These are phyloP conservation scores for Orobanche coerulescens DNA, from an alignment of 257 asterid species.

Conservation along the genomic window DNA sequence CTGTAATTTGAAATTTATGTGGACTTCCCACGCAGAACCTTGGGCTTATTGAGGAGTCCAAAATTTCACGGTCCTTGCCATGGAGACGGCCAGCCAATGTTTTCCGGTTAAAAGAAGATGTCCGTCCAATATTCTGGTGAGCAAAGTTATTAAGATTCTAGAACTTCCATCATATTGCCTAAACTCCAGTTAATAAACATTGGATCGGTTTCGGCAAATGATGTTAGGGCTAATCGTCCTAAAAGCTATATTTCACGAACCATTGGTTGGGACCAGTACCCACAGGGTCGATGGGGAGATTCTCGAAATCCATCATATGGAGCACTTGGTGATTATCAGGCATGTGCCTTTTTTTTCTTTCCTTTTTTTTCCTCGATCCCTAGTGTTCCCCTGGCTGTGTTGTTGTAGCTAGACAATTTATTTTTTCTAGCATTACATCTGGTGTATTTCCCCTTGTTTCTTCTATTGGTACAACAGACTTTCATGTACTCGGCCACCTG, in stretches of 20 bases:
- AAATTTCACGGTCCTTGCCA: constrained; percentile 75
- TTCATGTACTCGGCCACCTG: constrained; percentile 14
- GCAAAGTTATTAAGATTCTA: constrained; percentile 13
- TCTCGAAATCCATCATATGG: constrained; percentile 87
- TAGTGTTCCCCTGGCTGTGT: background rate
- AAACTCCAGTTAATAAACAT: constrained; percentile 1
- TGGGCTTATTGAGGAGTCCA: constrained; percentile 90
- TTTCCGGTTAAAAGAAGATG: constrained; percentile 76
- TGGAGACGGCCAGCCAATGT: constrained; percentile 95
- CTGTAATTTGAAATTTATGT: constrained; percentile 16
- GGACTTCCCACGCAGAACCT: constrained; percentile 59
- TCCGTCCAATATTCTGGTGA: constrained; percentile 97
- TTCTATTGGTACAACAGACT: background rate
- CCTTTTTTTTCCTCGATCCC: constrained; percentile 1
- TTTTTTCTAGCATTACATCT: background rate
- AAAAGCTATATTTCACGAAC: constrained; percentile 95
- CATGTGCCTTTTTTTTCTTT: constrained; percentile 18
- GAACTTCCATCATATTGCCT: constrained; percentile 6
- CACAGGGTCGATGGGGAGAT: constrained; percentile 96
- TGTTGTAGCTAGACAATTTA: constrained; percentile 1
- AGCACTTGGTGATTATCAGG: constrained; percentile 86
- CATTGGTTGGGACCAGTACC: constrained; percentile 89
- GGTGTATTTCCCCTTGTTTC: constrained; percentile 7
- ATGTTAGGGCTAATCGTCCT: constrained; percentile 94
- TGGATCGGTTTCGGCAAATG: constrained; percentile 21